phyloP scores from a whole-genome alignment of 148 eudicot genomes.

The Vaccinium myrtillus region DNA sequence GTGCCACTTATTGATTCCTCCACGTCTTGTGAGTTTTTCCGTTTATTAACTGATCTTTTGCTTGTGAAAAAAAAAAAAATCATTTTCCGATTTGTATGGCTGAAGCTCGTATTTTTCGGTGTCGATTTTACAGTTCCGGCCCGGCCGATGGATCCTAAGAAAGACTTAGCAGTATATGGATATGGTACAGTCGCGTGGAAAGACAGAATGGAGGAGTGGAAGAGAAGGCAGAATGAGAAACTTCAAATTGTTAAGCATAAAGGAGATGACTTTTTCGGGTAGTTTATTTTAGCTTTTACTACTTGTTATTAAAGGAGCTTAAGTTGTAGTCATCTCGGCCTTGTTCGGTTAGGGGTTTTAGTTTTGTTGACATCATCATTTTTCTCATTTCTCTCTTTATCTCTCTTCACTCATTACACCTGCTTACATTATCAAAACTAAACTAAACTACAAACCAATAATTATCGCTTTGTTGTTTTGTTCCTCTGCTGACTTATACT shows the following conservation, averaged over 20 bases:
- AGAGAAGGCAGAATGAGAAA: conserved; percentile 63
- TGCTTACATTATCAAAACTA: too few relatives aligned
- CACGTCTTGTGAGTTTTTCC: conserved; percentile 53
- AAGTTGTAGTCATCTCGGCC: background rate
- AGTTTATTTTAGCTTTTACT: background rate
- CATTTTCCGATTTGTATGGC: background rate
- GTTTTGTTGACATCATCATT: too few relatives aligned
- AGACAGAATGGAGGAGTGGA: conserved; percentile 94
- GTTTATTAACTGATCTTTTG: too few relatives aligned
- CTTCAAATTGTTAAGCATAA: conserved; percentile 75
- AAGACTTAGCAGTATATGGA: conserved; percentile 83
- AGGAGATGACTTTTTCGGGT: conserved; percentile 72
- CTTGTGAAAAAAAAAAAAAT: too few relatives aligned
- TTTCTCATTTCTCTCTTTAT: too few relatives aligned
- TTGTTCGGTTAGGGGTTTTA: too few relatives aligned
- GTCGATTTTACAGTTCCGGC: conserved; percentile 56
- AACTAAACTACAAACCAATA: too few relatives aligned
- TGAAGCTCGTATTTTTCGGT: background rate
- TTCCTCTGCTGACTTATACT: too few relatives aligned
- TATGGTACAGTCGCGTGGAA: conserved; percentile 99
- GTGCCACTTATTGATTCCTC: conserved; percentile 48
- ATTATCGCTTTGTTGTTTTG: too few relatives aligned
- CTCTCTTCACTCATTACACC: too few relatives aligned
- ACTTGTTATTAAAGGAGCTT: background rate
- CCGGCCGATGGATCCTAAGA: conserved; percentile 82